Evolutionary conservation across 768 basidiomycete species (phyloP).

Genomic region (Tephrocybe sp.): DNA sequence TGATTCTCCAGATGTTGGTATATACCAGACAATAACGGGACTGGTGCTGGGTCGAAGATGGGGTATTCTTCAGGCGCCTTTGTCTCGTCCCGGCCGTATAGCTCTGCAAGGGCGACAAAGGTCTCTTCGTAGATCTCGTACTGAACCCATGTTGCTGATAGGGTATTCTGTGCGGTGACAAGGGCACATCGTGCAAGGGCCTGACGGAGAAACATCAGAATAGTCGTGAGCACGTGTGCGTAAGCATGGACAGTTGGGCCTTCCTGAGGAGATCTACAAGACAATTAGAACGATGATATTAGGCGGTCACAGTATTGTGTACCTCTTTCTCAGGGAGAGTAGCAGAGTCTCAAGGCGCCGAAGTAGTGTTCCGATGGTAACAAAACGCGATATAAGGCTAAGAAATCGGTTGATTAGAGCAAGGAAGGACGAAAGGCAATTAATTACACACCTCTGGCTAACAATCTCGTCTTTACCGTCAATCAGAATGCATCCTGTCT

Average conservation of each 20-base stretch:
- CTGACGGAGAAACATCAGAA: slow-evolving; percentile 51
- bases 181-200: slow-evolving; percentile 41
- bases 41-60: slow-evolving; percentile 41
- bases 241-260: slow-evolving; percentile 66
- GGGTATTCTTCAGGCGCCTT: slow-evolving; percentile 39
- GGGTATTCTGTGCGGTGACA: slow-evolving; percentile 21
- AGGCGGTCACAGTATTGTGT: no score
- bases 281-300: no score
- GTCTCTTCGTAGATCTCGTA: slow-evolving; percentile 51
- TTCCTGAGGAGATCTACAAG: slow-evolving; percentile 40
- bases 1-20: slow-evolving; percentile 57
- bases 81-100: slow-evolving; percentile 49
- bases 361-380: slow-evolving; percentile 65
- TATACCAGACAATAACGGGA: slow-evolving; percentile 57
- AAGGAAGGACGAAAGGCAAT: neutral
- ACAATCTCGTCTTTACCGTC: slow-evolving; percentile 59
- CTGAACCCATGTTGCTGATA: slow-evolving; percentile 48
- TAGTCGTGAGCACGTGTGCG: slow-evolving; percentile 59
- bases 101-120: slow-evolving; percentile 48
- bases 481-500: slow-evolving; percentile 40
- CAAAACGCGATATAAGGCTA: slow-evolving; percentile 62
- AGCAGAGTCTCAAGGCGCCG: slow-evolving; percentile 65
- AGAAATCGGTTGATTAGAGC: neutral
- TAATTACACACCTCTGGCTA: slow-evolving; percentile 49
- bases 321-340: slow-evolving; percentile 50